A percentile compares a stretch with the other conserved stretches of the same genome.
These are phyloP conservation scores for Fusarium begoniae DNA, from an alignment of 2,329 filamentous ascomycete species.

Conservation along the genomic window DNA sequence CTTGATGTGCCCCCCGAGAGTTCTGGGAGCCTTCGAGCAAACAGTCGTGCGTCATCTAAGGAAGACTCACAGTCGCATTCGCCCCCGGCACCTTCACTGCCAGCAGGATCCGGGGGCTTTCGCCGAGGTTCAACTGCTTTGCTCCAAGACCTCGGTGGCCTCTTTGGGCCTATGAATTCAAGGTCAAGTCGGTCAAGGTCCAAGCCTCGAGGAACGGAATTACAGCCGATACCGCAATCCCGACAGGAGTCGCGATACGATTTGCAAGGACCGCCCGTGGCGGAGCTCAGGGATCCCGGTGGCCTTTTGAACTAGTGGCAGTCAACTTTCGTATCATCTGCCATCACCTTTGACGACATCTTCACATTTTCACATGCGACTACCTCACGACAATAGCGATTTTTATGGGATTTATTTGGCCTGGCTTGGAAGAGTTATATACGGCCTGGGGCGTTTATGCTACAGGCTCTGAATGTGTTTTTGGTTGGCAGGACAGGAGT, in stretches of 20 bases:
- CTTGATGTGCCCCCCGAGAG: constrained; percentile 60
- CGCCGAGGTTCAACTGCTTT: constrained; percentile 65
- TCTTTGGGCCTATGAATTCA: constrained; percentile 56
- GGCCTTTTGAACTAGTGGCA: constrained; percentile 49
- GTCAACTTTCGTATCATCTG: neutral
- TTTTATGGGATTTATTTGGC: constrained; percentile 6
- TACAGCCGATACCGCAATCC: constrained; percentile 58
- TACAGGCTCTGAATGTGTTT: constrained; percentile 5
- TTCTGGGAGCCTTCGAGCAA: constrained; percentile 48
- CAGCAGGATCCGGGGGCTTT: constrained; percentile 56
- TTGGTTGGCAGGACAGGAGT: constrained; percentile 13
- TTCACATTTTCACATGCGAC: constrained; percentile 15
- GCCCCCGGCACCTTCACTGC: constrained; percentile 54
- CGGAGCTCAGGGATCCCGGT: constrained; percentile 52
- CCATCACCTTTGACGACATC: constrained; percentile 20
- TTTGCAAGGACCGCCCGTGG: constrained; percentile 43
- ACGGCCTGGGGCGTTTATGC: constrained; percentile 25
- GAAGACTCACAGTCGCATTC: constrained; percentile 50
- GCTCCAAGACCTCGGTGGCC: constrained; percentile 67
- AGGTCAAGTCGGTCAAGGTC: constrained; percentile 45
- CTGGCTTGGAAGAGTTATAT: constrained; percentile 22
- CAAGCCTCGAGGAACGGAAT: constrained; percentile 52
- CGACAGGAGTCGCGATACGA: constrained; percentile 48
- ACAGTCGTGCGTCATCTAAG: constrained; percentile 55
- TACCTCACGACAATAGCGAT: constrained; percentile 29